Evolutionary conservation across 495 filamentous ascomycete genomes (phyloP).

Genomic region (Glutinoglossum americanum): DNA sequence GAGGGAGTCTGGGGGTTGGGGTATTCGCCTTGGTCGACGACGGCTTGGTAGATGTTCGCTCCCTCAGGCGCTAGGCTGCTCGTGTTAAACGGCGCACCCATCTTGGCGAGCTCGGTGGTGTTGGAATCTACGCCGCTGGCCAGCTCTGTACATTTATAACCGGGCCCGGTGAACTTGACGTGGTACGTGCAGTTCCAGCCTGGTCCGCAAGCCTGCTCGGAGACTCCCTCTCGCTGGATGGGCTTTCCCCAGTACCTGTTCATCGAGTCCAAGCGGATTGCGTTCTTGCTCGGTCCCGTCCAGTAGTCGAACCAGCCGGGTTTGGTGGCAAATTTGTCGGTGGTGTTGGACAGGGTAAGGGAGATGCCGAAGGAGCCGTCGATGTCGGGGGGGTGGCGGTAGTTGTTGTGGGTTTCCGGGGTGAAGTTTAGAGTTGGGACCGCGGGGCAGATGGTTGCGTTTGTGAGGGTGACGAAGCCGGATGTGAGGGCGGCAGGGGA

Average conservation of each 20-base stretch:
- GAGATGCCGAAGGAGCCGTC: neutral
- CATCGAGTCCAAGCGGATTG: neutral
- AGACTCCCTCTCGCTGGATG: neutral
- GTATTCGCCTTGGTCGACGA: neutral
- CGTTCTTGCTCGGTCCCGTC: neutral
- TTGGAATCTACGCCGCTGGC: neutral
- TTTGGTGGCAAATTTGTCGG: neutral
- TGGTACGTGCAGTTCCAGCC: neutral
- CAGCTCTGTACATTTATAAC: neutral
- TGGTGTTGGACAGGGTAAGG: neutral
- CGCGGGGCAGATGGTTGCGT: neutral
- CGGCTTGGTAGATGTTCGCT: neutral
- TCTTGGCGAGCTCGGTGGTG: neutral
- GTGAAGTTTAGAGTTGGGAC: neutral
- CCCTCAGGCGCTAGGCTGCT: neutral
- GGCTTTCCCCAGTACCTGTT: neutral
- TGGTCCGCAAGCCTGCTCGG: neutral
- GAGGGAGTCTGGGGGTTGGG: neutral
- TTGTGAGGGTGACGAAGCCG: neutral
- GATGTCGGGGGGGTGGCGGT: neutral
- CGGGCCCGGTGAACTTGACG: neutral
- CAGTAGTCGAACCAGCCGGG: neutral
- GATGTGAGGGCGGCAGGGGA: neutral
- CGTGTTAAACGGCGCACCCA: neutral
- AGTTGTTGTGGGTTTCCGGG: neutral